Conservation (phyloP, 345 rosid genomes). For the Eucalyptus victrix region DNA sequence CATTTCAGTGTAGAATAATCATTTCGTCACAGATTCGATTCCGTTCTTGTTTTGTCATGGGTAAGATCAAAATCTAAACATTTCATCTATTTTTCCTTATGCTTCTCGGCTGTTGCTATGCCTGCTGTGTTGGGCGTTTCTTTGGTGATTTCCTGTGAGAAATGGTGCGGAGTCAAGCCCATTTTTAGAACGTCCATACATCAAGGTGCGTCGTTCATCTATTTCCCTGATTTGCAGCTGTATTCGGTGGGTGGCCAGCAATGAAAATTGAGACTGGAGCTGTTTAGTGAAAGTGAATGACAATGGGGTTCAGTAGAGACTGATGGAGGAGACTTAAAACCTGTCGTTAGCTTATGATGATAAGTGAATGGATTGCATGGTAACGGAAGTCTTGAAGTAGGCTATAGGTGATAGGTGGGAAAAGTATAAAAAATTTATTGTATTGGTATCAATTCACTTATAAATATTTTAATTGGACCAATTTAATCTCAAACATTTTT, state of each 20-base stretch:
- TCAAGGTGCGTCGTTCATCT: background rate
- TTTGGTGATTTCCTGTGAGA: background rate
- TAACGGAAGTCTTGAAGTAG: background rate
- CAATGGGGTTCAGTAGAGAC: background rate
- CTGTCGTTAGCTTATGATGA: background rate
- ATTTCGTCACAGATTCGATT: background rate
- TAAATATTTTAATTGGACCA: accelerated
- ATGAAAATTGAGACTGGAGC: background rate
- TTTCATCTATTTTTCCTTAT: background rate
- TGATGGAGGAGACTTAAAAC: background rate
- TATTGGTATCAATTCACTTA: too few relatives aligned
- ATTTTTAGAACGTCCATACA: background rate
- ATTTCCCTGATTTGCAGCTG: background rate
- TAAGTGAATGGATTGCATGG: background rate
- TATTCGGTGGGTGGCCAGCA: background rate
- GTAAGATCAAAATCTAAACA: background rate
- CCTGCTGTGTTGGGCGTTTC: background rate
- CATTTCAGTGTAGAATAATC: background rate
- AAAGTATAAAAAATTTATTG: accelerated
- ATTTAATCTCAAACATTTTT: too few relatives aligned
- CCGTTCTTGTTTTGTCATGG: background rate
- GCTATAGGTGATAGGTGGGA: background rate
- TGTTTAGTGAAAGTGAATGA: background rate
- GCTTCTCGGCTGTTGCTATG: background rate
- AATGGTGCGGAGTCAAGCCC: background rate